Evolutionary conservation across 1,284 basidiomycete species (phyloP).

Genomic region (Microbotryomycetes sp.): DNA sequence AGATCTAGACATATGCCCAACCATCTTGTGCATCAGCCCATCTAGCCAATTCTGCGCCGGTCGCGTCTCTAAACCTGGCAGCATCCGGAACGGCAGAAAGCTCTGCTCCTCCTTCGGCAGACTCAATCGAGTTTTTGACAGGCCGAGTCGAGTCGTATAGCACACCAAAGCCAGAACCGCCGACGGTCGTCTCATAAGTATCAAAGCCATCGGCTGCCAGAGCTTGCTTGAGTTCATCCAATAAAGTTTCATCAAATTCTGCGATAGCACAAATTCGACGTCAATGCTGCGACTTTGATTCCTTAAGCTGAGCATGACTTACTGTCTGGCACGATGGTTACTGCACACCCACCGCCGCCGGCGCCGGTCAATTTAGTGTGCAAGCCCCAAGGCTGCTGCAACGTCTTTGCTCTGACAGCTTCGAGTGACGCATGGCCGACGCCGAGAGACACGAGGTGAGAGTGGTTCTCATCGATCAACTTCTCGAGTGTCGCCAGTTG

Average conservation of each 20-base stretch:
- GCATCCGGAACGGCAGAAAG: constrained; percentile 1
- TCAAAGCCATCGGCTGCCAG: constrained; percentile 63
- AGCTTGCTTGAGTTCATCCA: constrained; percentile 54
- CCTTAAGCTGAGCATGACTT: constrained; percentile 16
- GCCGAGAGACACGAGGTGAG: constrained; percentile 75
- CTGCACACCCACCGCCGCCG: constrained; percentile 96
- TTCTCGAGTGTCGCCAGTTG: constrained; percentile 47
- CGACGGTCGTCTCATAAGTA: constrained; percentile 85
- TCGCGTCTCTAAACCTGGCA: constrained; percentile 48
- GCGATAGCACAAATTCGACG: neutral
- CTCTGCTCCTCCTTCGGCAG: constrained; percentile 26
- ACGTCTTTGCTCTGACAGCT: constrained; percentile 64
- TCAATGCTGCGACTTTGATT: neutral
- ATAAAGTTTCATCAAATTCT: constrained; percentile 58
- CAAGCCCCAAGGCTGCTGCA: constrained; percentile 57
- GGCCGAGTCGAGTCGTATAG: constrained; percentile 45
- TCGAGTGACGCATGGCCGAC: constrained; percentile 89
- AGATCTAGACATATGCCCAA: constrained; percentile 56
- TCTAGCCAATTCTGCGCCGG: constrained; percentile 47
- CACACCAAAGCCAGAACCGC: constrained; percentile 84
- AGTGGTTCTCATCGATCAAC: constrained; percentile 83
- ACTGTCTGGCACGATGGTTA: constrained; percentile 88
- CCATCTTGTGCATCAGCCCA: constrained; percentile 56
- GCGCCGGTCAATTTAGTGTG: constrained; percentile 97
- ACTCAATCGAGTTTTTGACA: neutral